Evolutionary conservation across 306 rosid genomes (phyloP), one percentile per base, ranked within the genome.

Genomic region (Castanea crenata): DNA sequence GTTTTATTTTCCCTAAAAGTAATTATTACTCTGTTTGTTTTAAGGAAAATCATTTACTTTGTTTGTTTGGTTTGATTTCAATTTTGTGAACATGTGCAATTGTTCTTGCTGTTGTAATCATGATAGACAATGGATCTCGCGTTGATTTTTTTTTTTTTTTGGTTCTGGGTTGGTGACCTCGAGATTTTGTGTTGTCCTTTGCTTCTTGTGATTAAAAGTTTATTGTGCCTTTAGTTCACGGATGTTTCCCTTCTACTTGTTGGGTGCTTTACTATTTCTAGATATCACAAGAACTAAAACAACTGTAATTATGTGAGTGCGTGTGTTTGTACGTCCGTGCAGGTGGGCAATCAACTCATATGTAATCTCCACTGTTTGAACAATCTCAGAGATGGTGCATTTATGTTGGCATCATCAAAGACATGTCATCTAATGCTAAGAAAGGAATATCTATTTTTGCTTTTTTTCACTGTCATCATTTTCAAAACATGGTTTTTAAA

Each of bases 91-190:
- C 75, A 68, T 64, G 75, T 29, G 38, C 23, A 35, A 76, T 71
- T 55, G 46, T 52, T 83, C 74, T 74, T 71, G 75, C 11, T 46
- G 69, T 74, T 56, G 59, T 75, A 76, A 54, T 31, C 71, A 52
- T 72, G 38, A 32, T 31, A 69, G 25, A 23, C 72, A 75, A 74
- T 86, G 88, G 93, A 87, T 87, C 89, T 78, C 85, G 79, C 80
- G 63, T 81, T 59, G 41, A 29, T 25, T 25, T 74, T 78, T 21
- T 21, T 21, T 21, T 31, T 78, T 51, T 65, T 70, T 74, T 75
- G 74, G 70, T 64, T 31, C 46, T 64, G 46, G 70, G 65, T 80
- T 72, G 76, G 63, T 34, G 84, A 71, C 75, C 31, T 79, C 58
- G 46, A 73, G 62, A 71, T 78, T 54, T 34, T 49, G 41, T 16